These are phyloP conservation scores for Saccharomycopsis guyanensis DNA, from an alignment of 805 yeast species.

Conservation along the genomic window DNA sequence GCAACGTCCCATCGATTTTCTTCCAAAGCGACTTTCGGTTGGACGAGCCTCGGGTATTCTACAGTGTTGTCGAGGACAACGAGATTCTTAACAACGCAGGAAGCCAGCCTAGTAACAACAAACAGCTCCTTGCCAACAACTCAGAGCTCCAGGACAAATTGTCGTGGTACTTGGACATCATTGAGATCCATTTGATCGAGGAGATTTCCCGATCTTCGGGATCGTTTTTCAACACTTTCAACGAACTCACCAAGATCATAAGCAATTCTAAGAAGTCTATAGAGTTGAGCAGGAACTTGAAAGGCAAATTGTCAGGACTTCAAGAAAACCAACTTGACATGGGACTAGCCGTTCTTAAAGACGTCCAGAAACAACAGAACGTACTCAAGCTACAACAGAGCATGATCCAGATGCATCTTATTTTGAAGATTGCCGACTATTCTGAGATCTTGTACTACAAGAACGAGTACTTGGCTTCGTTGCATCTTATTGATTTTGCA, in stretches of 20 bases:
- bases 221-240: constrained; percentile 77
- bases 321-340: constrained; percentile 42
- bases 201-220: constrained; percentile 82
- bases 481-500: constrained; percentile 49
- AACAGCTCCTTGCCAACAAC: constrained; percentile 37
- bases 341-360: constrained; percentile 44
- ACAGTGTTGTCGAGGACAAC: constrained; percentile 58
- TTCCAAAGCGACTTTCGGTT: constrained; percentile 63
- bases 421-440: constrained; percentile 37
- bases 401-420: constrained; percentile 34
- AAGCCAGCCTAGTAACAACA: constrained; percentile 21
- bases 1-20: constrained; percentile 61
- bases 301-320: constrained; percentile 35
- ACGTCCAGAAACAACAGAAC: constrained; percentile 47
- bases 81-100: constrained; percentile 29
- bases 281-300: constrained; percentile 38
- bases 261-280: constrained; percentile 46
- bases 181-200: constrained; percentile 70
- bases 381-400: constrained; percentile 57
- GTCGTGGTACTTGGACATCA: constrained; percentile 75
- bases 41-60: constrained; percentile 83
- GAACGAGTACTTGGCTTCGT: constrained; percentile 41
- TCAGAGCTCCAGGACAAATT: constrained; percentile 65
- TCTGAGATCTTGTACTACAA: constrained; percentile 40
- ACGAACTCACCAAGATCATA: constrained; percentile 63